Evolutionary conservation across 2,329 filamentous ascomycete species (phyloP).

Genomic region (Penicillium griseofulvum): DNA sequence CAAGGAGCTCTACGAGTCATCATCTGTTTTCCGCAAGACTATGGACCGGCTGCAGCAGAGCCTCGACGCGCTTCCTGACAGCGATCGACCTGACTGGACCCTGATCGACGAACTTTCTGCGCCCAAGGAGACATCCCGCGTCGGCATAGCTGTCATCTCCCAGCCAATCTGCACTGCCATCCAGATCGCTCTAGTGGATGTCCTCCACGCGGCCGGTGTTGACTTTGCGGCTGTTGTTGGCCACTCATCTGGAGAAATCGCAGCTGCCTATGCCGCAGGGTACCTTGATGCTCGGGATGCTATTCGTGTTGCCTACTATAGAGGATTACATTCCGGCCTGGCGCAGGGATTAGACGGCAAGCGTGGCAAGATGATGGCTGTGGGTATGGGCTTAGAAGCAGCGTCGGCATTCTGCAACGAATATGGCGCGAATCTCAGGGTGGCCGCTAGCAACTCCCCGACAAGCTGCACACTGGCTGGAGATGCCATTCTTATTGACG

Average conservation of each 20-base stretch:
- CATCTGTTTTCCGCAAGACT: neutral
- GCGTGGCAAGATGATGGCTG: no score
- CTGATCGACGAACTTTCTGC: no score
- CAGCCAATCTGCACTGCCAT: neutral
- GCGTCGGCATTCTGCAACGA: no score
- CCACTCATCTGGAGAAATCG: slow-evolving; percentile 14
- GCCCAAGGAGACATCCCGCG: no score
- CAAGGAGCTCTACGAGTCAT: neutral
- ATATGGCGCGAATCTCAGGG: no score
- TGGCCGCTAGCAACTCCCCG: neutral
- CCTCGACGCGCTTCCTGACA: no score
- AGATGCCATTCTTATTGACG: neutral
- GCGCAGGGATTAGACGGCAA: neutral
- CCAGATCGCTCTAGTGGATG: neutral
- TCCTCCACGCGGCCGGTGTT: neutral
- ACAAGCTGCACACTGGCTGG: neutral
- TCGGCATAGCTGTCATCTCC: neutral
- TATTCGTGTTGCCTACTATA: slow-evolving; percentile 44
- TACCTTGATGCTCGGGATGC: slow-evolving; percentile 39
- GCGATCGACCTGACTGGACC: no score
- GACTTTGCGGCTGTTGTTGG: neutral
- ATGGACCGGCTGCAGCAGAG: no score
- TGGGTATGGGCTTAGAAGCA: no score
- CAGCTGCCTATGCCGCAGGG: slow-evolving; percentile 48
- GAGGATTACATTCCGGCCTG: slow-evolving; percentile 13